These are phyloP conservation scores for Penicillium sumatraense DNA, from an alignment of 2,329 filamentous ascomycete species.

Conservation along the genomic window DNA sequence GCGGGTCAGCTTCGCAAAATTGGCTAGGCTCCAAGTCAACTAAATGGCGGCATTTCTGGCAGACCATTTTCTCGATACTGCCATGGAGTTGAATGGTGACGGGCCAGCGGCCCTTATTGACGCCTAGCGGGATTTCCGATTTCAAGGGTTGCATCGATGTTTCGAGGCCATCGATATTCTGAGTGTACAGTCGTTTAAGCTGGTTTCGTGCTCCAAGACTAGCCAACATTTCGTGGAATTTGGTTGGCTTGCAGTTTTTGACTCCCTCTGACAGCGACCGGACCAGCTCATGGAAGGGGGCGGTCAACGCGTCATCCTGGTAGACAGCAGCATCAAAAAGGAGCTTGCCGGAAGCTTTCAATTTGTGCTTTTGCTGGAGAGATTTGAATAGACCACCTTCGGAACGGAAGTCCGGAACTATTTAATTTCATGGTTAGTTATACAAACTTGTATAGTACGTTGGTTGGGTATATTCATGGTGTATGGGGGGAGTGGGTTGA, in stretches of 20 bases:
- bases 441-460: not conserved
- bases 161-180: conserved; percentile 97
- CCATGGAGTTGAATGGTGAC: conserved; percentile 92
- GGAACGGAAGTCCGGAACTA: conserved; percentile 94
- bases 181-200: conserved; percentile 87
- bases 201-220: conserved; percentile 86
- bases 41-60: conserved; percentile 84
- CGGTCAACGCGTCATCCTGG: conserved; percentile 84
- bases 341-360: conserved; percentile 92
- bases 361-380: conserved; percentile 81
- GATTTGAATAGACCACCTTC: conserved; percentile 86
- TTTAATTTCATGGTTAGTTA: conserved; percentile 11
- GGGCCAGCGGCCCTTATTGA: conserved; percentile 84
- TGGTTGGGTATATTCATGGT: no score
- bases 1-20: conserved; percentile 83
- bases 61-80: conserved; percentile 93
- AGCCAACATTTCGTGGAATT: conserved; percentile 91
- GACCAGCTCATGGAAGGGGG: conserved; percentile 95
- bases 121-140: conserved; percentile 79
- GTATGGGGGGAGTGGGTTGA: not conserved
- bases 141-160: conserved; percentile 77
- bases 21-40: conserved; percentile 75
- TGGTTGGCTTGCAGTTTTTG: conserved; percentile 76
- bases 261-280: conserved; percentile 82
- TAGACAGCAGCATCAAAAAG: conserved; percentile 98